Base-by-base conservation (phyloP, 1,139 yeast species). In the Chernovozyma aurita region DNA sequence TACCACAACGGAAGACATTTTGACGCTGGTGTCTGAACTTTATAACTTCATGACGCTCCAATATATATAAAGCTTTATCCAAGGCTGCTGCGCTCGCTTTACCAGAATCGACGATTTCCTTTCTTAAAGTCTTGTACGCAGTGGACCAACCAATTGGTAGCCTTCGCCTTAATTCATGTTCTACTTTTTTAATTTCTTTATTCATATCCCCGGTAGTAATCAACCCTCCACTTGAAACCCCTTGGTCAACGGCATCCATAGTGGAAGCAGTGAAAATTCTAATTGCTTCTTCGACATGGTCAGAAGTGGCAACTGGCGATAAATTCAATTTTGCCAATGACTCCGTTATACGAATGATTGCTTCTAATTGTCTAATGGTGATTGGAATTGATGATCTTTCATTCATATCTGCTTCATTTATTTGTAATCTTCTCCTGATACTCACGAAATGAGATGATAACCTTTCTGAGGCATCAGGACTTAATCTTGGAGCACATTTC, bases 141-240 rank as follows among this genome's bases (percentile, higher is more conserved):
- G 97, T 88, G 24, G 95, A 85, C 94, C 96, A 92, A 12, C 98
- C 98, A 47, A 94, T 84, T 5, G 98, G 97, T 47, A 92, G 70
- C 56, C 98, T 78, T 60, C 95, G 78, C 59, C 88, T 81, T 46
- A 92, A 74, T 57, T 87, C 95, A 32, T 76, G 79, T 55, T 90
- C 97, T 35, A 92, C 87, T 51, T 71, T 73, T 47, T 78, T 76
- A 34, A 90, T 87, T 54, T 88, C 94, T 26, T 76, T 75, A 39
- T 75, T 72, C 43, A 84, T 59, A 46, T 76, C 74, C 38, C 73
- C 72, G 43, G 75, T 78, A 4, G 73, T 56, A 25, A 60, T 51
- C 37, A 60, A 46, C 11, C 61, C 62, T 15, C 73, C 74, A 37
- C 62, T 61, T 8, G 64, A 59, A 30, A 80, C 80, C 39, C 88